A percentile compares a stretch with the other conserved stretches of the same genome.
phyloP scores from a whole-genome alignment of 208 protist genomes.

The Wallacemonas sp. region DNA sequence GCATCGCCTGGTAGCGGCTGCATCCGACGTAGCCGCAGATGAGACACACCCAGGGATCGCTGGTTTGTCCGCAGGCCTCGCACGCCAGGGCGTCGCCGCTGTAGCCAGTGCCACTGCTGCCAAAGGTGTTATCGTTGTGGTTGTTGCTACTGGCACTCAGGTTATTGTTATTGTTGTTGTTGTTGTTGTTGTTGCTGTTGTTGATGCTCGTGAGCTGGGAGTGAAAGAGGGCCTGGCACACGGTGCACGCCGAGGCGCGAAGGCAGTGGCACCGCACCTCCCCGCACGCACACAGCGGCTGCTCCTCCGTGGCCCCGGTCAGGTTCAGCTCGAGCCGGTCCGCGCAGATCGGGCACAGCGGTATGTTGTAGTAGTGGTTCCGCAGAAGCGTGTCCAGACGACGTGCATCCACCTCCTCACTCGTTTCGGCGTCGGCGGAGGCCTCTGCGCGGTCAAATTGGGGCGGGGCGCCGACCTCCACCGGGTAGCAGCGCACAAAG shows the following conservation, averaged over 20 bases:
- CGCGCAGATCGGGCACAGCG: constrained; percentile 73
- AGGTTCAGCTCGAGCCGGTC: constrained; percentile 77
- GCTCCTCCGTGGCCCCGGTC: constrained; percentile 47
- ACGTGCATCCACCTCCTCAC: neutral
- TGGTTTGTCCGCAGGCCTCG: constrained; percentile 59
- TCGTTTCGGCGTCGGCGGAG: neutral
- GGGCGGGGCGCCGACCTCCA: constrained; percentile 21
- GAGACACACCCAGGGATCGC: constrained; percentile 90
- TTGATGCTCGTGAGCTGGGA: constrained; percentile 24
- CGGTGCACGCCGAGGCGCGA: constrained; percentile 49
- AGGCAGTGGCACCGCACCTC: constrained; percentile 47
- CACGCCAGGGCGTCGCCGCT: constrained; percentile 39
- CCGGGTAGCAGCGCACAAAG: constrained; percentile 44
- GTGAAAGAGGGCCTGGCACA: constrained; percentile 54
- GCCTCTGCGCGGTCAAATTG: neutral
- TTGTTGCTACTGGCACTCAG: too few species aligned
- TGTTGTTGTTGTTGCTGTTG: constrained; percentile 20
- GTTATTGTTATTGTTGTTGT: constrained; percentile 21
- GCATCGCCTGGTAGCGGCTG: constrained; percentile 90
- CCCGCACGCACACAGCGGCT: constrained; percentile 46
- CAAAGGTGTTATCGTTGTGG: constrained; percentile 10
- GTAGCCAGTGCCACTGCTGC: constrained; percentile 13
- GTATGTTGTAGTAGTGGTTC: constrained; percentile 71
- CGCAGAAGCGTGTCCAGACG: constrained; percentile 15
- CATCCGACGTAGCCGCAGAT: constrained; percentile 93